phyloP scores from a whole-genome alignment of 345 rosid genomes.

The Pugionium cornutum region DNA sequence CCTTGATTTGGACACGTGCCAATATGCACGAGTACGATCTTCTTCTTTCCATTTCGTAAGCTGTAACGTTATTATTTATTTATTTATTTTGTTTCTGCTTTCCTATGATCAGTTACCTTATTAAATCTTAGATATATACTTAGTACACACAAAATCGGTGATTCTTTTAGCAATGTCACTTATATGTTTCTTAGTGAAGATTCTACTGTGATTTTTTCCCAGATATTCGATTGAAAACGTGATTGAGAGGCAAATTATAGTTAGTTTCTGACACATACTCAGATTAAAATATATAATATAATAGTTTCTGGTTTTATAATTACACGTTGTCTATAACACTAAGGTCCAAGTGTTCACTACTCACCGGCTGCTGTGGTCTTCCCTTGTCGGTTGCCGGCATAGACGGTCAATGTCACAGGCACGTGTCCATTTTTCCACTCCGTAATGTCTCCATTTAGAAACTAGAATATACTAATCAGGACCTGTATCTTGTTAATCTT shows the following conservation, averaged over 20 bases:
- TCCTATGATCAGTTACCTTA: background rate
- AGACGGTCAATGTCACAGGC: constrained; percentile 30
- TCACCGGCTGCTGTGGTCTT: constrained; percentile 38
- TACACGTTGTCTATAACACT: constrained; percentile 26
- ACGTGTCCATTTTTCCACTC: constrained; percentile 43
- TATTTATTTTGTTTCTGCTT: background rate
- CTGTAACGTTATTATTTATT: background rate
- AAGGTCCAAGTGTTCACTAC: constrained; percentile 31
- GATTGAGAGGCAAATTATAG: constrained; percentile 21
- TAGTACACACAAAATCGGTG: background rate
- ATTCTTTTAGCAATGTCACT: background rate
- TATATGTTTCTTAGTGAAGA: background rate
- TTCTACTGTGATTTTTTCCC: background rate
- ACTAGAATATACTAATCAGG: background rate
- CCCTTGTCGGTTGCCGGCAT: constrained; percentile 44
- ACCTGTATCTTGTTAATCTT: background rate
- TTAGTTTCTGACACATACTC: constrained; percentile 39
- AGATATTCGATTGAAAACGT: constrained; percentile 12
- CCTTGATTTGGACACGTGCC: constrained; percentile 5
- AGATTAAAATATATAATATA: background rate
- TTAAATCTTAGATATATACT: background rate
- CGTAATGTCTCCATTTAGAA: constrained; percentile 13
- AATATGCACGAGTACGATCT: constrained; percentile 19
- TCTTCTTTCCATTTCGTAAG: background rate
- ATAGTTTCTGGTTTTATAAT: constrained; percentile 28